Evolutionary conservation across 495 filamentous ascomycete species (phyloP), one percentile per base, ranked within the genome.

Genomic region (Tuber umbilicatum): DNA sequence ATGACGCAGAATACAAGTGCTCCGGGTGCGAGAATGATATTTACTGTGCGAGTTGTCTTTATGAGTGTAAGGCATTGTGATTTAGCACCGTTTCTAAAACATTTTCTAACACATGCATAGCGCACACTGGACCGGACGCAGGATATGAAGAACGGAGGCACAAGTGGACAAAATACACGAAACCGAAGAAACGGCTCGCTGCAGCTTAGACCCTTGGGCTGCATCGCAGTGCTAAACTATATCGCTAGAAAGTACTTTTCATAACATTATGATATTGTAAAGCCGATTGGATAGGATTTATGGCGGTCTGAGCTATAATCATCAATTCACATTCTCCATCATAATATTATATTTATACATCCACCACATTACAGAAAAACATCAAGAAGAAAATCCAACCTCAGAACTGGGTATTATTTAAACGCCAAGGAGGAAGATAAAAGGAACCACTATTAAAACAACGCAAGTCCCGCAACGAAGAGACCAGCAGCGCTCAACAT

Each of bases 131-230:
- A 5, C 74, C 77, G 10, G 55, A 73, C 17, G 80, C 80, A 14
- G 81, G 81, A 39, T 76, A 71, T 67, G 74, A 80, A 42, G 81
- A 80, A 40, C 73, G 70, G 50, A 77, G 70, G 47, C 81, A 82
- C 55, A 82, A 82, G 71, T 82, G 81, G 81, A 80, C 78, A 23
- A 82, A 75, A 76, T 82, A 82, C 45, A 73, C n/a, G 41, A 82
- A 75, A 47, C 69, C 70, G 12, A 75, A 82, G 39, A 75, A 68
- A 40, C 37, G 71, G 19, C 35, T 81, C 19, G 60, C 69, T n/a
- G 27, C 38, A 31, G 70, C 23, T 50, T 72, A 64, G 12, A 64
- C 27, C 14, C 3, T 6, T 5, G 55, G 7, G 12, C 19, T 27
- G 17, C 55, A 7, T 64, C 55, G 27, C n/a, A n/a, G n/a, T n/a